Base-by-base conservation (phyloP, 2,329 filamentous ascomycete species). In the Chrysoporthe austroafricana region DNA sequence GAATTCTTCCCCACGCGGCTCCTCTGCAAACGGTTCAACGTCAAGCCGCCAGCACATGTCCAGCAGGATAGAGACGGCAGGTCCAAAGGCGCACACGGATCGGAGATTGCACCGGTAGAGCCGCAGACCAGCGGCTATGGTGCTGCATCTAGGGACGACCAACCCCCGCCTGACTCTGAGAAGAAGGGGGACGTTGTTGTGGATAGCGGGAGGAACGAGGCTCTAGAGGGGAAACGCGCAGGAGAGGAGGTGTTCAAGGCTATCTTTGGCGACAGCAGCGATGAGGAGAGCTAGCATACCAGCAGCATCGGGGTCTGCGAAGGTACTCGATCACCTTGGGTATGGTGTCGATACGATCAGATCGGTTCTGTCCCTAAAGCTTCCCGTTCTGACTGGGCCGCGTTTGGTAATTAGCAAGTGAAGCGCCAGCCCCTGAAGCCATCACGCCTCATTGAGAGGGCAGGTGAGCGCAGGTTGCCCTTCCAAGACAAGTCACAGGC, bases 1-100 rank as follows among this genome's bases (percentile, higher is more conserved):
- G 86, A 89, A 4, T 98, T 97, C 78, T 90, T 90, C 73, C 96
- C 96, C 0, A 90, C 91, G 1, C 85, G 94, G 65, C 80, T 99
- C 52, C 80, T 98, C n/a, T 98, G 95, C 80, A 99, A 98, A 77
- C 86, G 96, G 9, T 97, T 99, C 79, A 94, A 94, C 73, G 91
- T 98, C n/a, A 88, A 85, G 69, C 87, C 91, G 9, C 93, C 94
- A 0, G 84, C 86, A 11, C 86, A 93, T 76, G 88, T 91, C 43
- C 85, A 87, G 73, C 79, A 83, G 44, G 85, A 90, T 54, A 77
- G 83, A 0, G 82, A 76, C 72, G 79, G 70, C 62, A 73, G 69
- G 59, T 70, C 66, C 4, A 69, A 66, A 0, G 67, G 71, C 6
- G 66, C 69, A 13, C 69, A 68, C 68, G 66, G 57, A 21, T 16